Conservation (phyloP, 768 basidiomycete species). For the Lactifluus pinguis region DNA sequence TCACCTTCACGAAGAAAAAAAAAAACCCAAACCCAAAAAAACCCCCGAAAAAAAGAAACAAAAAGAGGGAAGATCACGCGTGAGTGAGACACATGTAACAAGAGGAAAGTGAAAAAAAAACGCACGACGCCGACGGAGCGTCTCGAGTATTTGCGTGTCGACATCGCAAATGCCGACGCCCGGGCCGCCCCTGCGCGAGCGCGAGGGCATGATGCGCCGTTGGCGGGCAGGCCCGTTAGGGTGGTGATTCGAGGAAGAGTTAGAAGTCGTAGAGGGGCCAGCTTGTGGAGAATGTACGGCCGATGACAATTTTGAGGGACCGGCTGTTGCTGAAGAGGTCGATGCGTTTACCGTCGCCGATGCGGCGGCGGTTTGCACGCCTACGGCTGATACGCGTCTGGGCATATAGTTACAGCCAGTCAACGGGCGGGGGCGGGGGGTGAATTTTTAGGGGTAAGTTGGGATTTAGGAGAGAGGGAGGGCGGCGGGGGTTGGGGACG, state of each 20-base stretch:
- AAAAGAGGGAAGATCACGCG: not conserved
- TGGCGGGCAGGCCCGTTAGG: constrained; percentile 34
- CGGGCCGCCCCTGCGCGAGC: constrained; percentile 71
- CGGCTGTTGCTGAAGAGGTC: not conserved
- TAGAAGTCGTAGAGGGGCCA: not conserved
- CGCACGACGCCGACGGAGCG: constrained; percentile 67
- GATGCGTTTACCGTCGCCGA: not conserved
- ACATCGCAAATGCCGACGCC: constrained; percentile 73
- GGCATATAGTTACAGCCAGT: constrained; percentile 2
- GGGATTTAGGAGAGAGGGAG: not conserved
- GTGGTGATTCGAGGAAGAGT: not conserved
- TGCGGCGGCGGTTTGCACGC: not conserved
- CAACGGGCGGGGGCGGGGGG: not conserved
- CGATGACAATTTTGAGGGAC: not conserved
- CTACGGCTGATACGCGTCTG: constrained; percentile 10
- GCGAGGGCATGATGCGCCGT: constrained; percentile 75
- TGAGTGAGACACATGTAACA: not conserved
- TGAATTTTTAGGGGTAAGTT: not conserved
- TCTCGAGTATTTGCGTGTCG: constrained; percentile 79
- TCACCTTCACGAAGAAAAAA: constrained; percentile 44
- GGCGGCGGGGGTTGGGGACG: not conserved
- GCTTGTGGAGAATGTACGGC: constrained; percentile 3
- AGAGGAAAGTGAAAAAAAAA: constrained; percentile 14
- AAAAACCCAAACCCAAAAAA: not conserved
- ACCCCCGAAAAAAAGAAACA: not conserved